Conservation (phyloP, 176 grass and related monocot genomes). For the Bolboschoenus planiculmis region DNA sequence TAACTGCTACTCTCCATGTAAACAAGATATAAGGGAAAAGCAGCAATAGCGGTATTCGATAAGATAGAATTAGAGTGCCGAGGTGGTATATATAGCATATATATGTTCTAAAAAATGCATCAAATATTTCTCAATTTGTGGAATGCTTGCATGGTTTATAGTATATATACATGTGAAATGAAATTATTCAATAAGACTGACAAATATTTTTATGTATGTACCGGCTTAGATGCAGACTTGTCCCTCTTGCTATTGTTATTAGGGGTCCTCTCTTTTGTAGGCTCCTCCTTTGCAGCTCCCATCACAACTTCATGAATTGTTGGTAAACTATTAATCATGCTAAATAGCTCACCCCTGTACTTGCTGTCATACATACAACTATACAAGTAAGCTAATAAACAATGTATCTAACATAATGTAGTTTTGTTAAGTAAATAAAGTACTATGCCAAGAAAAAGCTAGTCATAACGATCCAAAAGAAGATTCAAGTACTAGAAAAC, state of each 20-base stretch:
- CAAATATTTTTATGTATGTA: background rate
- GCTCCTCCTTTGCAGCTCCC: conserved; percentile 29
- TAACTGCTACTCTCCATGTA: background rate
- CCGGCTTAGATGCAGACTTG: conserved; percentile 24
- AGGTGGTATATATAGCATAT: too few relatives aligned
- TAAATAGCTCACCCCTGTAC: conserved; percentile 21
- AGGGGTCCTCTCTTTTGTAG: conserved; percentile 7
- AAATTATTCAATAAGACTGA: background rate
- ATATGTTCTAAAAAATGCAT: background rate
- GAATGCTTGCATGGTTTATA: background rate
- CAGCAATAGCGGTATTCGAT: background rate
- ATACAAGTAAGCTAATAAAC: background rate
- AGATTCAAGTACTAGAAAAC: background rate
- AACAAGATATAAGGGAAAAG: background rate
- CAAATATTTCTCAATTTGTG: background rate
- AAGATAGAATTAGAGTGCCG: background rate
- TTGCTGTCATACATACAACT: background rate
- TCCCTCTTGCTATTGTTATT: conserved; percentile 23
- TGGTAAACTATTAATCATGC: conserved; percentile 33
- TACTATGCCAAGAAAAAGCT: background rate
- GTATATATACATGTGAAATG: background rate
- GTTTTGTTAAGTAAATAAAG: background rate
- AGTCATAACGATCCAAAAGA: background rate
- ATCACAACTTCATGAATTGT: conserved; percentile 34
- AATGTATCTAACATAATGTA: background rate